Conservation (phyloP, 2,329 filamentous ascomycete genomes). For the Microsporum audouinii region DNA sequence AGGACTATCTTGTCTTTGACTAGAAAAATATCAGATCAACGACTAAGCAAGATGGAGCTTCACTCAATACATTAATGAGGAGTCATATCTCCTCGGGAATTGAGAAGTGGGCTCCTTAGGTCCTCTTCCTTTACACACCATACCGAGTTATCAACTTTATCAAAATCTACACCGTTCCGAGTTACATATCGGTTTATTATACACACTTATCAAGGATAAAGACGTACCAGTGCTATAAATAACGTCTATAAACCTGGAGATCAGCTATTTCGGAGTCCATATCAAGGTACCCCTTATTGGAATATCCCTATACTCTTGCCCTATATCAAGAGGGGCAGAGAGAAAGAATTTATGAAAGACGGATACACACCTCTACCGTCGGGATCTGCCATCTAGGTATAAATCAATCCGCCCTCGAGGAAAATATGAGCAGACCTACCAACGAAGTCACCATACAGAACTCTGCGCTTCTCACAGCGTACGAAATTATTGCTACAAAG, state of each 20-base stretch:
- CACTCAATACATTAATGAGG: neutral
- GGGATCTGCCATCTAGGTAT: neutral
- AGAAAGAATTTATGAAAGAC: neutral
- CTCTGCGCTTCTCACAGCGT: too few species aligned
- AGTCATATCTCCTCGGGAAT: neutral
- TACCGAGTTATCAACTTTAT: neutral
- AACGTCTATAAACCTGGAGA: neutral
- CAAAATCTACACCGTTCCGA: neutral
- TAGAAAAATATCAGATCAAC: neutral
- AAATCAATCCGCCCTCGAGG: neutral
- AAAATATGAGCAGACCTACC: neutral
- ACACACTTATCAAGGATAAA: neutral
- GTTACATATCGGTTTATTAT: neutral
- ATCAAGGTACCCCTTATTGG: neutral
- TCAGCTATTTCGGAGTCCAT: neutral
- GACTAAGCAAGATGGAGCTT: neutral
- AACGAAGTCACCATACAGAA: neutral
- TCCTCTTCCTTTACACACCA: neutral
- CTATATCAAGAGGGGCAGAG: neutral
- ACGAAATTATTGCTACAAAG: neutral
- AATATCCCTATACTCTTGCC: neutral
- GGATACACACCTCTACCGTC: neutral
- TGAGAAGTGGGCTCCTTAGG: neutral
- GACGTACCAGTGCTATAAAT: neutral
- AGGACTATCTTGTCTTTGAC: neutral